These are phyloP conservation scores for Boletus insuetus DNA, from an alignment of 768 basidiomycete species.

Conservation along the genomic window DNA sequence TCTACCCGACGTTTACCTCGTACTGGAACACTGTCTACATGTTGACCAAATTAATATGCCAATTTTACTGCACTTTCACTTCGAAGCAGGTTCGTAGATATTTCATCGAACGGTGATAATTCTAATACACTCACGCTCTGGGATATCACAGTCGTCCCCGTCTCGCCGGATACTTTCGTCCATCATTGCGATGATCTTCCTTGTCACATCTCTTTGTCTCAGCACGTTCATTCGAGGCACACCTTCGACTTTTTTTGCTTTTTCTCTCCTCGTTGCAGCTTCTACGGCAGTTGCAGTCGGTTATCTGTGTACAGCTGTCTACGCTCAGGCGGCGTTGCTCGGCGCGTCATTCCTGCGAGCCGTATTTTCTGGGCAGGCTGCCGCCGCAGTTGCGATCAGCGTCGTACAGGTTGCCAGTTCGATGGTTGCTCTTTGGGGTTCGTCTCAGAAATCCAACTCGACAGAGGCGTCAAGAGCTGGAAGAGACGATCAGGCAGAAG, in stretches of 20 bases:
- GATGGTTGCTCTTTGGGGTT: not conserved
- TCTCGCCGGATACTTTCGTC: not conserved
- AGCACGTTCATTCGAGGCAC: not conserved
- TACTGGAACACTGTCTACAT: not conserved
- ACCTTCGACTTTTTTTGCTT: not conserved
- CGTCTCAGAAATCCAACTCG: not conserved
- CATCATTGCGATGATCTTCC: not conserved
- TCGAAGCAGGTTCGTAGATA: not conserved
- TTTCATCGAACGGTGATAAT: not conserved
- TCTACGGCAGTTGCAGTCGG: not conserved
- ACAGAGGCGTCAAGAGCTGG: too few species aligned
- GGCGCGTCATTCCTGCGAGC: not conserved
- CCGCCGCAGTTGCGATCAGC: not conserved
- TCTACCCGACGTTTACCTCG: not conserved
- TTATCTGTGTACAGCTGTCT: not conserved
- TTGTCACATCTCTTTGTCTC: not conserved
- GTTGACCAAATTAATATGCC: not conserved
- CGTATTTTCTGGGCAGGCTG: not conserved
- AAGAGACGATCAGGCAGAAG: not conserved
- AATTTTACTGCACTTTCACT: not conserved
- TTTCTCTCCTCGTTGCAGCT: not conserved
- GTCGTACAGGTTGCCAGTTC: not conserved
- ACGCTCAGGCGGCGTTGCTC: not conserved
- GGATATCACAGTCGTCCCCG: not conserved
- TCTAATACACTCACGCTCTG: not conserved